Evolutionary conservation across 495 filamentous ascomycete genomes (phyloP).

Genomic region (Chaetomium fimeti): DNA sequence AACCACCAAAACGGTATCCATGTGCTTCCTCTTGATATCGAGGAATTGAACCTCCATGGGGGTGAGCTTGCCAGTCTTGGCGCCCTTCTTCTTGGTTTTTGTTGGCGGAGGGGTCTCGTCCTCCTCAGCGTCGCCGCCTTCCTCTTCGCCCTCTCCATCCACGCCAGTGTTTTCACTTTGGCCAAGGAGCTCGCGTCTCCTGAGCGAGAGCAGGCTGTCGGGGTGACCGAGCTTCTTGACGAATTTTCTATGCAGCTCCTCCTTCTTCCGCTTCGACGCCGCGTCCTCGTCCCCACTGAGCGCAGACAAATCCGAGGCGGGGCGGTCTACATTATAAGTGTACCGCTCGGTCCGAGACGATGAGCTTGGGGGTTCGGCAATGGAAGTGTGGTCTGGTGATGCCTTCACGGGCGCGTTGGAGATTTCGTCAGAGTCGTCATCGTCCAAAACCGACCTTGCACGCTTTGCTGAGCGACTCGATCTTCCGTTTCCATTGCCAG

Average conservation of each 20-base stretch:
- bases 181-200: conserved; percentile 53
- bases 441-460: conserved; percentile 35
- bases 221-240: conserved; percentile 83
- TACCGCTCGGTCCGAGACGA: conserved; percentile 47
- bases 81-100: conserved; percentile 60
- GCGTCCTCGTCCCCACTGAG: conserved; percentile 52
- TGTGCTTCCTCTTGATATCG: conserved; percentile 87
- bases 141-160: conserved; percentile 53
- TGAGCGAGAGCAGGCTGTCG: conserved; percentile 71
- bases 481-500: conserved; percentile 38
- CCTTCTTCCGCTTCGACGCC: conserved; percentile 51
- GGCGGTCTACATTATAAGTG: conserved; percentile 41
- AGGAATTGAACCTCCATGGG: conserved; percentile 92
- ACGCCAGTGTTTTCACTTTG: conserved; percentile 51
- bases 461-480: conserved; percentile 43
- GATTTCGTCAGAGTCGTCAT: conserved; percentile 23
- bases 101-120: conserved; percentile 40
- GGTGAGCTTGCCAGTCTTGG: conserved; percentile 83
- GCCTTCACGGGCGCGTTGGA: conserved; percentile 10
- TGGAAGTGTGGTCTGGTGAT: conserved; percentile 7
- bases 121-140: conserved; percentile 48
- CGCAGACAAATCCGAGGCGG: conserved; percentile 21
- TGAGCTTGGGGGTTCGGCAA: conserved; percentile 18
- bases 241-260: conserved; percentile 79
- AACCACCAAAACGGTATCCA: conserved; percentile 83